phyloP scores from a whole-genome alignment of 768 basidiomycete species.

The Boletus insuetus region DNA sequence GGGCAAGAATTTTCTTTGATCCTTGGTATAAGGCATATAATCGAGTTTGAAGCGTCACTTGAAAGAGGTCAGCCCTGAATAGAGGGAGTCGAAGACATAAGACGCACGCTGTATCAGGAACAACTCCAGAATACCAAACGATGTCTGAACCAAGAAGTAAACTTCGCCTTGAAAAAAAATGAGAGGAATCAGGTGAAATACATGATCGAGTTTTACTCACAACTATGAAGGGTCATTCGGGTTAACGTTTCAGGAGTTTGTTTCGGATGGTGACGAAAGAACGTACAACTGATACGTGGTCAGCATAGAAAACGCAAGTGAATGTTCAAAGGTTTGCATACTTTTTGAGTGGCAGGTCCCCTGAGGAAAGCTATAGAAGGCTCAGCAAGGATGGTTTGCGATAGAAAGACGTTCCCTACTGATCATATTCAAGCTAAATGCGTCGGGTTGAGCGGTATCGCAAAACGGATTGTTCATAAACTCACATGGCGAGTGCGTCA shows the following conservation, averaged over 20 bases:
- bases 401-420: not conserved
- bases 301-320: not conserved
- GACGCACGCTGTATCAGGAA: slow-evolving; percentile 14
- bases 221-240: slow-evolving; percentile 1
- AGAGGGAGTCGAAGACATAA: not conserved
- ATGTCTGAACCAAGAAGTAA: slow-evolving; percentile 13
- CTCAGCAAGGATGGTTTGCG: not conserved
- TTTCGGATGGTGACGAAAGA: not conserved
- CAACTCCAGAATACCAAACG: slow-evolving; percentile 6
- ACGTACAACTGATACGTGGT: slow-evolving; percentile 17
- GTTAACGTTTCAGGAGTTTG: not conserved
- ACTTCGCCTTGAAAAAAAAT: slow-evolving; percentile 7
- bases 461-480: not conserved
- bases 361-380: slow-evolving; percentile 12
- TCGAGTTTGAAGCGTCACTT: slow-evolving; percentile 16
- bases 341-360: slow-evolving; percentile 1
- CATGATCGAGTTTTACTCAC: slow-evolving; percentile 4
- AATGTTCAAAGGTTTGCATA: not conserved
- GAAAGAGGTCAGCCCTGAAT: not conserved
- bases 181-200: not conserved
- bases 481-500: slow-evolving; percentile 20
- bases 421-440: slow-evolving; percentile 9
- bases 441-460: not conserved
- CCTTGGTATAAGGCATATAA: slow-evolving; percentile 13
- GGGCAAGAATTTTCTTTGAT: slow-evolving; percentile 8